A percentile compares a stretch with the other conserved stretches of the same genome.
These are phyloP conservation scores for Barbatosphaeria neglecta DNA, from an alignment of 495 filamentous ascomycete species.

Conservation along the genomic window DNA sequence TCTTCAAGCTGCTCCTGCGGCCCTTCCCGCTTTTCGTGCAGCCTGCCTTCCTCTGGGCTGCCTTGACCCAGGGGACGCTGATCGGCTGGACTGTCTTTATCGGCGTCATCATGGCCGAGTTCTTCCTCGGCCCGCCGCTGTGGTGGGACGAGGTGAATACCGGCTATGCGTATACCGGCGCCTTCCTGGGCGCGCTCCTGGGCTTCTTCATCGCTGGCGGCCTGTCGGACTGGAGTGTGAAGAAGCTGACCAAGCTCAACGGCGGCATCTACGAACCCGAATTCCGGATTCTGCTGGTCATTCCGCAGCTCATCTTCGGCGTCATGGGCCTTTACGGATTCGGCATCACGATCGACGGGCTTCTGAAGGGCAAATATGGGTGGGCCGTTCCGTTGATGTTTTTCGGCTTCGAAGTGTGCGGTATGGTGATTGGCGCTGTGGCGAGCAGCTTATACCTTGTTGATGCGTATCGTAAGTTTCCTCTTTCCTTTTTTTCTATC, in stretches of 20 bases:
- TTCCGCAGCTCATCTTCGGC: constrained; percentile 68
- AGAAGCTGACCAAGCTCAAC: constrained; percentile 60
- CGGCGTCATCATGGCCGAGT: constrained; percentile 70
- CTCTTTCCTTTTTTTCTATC: neutral
- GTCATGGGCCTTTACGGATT: constrained; percentile 76
- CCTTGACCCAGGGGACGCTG: constrained; percentile 77
- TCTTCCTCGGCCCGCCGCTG: constrained; percentile 69
- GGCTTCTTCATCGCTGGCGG: constrained; percentile 67
- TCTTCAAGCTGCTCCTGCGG: constrained; percentile 55
- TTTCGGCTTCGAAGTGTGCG: constrained; percentile 64
- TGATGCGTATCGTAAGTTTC: constrained; percentile 74
- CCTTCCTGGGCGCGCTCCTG: constrained; percentile 72
- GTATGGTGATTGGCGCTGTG: constrained; percentile 86
- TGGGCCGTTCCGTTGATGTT: constrained; percentile 69
- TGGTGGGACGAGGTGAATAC: constrained; percentile 73
- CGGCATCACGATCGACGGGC: constrained; percentile 50
- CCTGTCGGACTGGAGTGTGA: constrained; percentile 61
- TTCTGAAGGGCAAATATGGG: constrained; percentile 43
- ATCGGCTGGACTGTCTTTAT: constrained; percentile 96
- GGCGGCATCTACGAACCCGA: constrained; percentile 81
- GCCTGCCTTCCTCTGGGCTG: constrained; percentile 81
- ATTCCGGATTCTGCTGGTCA: constrained; percentile 70
- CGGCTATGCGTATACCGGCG: constrained; percentile 79
- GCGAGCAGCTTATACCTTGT: constrained; percentile 83
- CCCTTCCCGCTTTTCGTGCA: constrained; percentile 57